Percentiles rank a stretch among this genome's conserved stretches.
phyloP scores from a whole-genome alignment of 1,284 basidiomycete species.

The Apiotrichum gamsii region DNA sequence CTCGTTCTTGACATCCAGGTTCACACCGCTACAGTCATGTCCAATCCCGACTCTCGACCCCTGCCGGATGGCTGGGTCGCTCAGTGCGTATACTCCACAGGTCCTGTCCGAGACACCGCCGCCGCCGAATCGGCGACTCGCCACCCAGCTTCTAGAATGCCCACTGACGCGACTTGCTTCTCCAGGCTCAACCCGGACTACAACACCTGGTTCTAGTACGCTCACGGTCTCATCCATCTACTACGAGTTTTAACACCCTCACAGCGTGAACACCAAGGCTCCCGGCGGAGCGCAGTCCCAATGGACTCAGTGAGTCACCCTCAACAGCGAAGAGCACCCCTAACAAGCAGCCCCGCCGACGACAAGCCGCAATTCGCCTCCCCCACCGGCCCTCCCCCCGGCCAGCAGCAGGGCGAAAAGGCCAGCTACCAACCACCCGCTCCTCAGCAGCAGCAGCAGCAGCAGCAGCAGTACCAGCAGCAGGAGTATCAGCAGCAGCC shows the following conservation, averaged over 20 bases:
- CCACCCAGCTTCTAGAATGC: no score
- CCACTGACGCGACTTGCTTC: no score
- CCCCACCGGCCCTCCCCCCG: slow-evolving; percentile 41
- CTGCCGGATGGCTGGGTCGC: slow-evolving; percentile 44
- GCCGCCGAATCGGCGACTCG: no score
- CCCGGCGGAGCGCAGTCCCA: slow-evolving; percentile 39
- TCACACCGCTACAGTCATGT: slow-evolving; percentile 7
- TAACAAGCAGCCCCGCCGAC: slow-evolving; percentile 44
- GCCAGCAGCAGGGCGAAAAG: slow-evolving; percentile 9
- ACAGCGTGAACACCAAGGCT: slow-evolving; percentile 37
- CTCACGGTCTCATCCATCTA: no score
- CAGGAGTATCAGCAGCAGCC: no score
- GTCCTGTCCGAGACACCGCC: no score
- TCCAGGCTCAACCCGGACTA: slow-evolving; percentile 44
- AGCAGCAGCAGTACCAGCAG: slow-evolving; percentile 24
- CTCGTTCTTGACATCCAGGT: neutral
- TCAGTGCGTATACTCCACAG: slow-evolving; percentile 42
- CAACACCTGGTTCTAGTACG: slow-evolving; percentile 46
- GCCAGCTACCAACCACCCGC: slow-evolving; percentile 2
- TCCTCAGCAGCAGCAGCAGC: neutral
- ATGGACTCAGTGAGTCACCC: slow-evolving; percentile 44
- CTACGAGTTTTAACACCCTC: slow-evolving; percentile 4
- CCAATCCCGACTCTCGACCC: slow-evolving; percentile 40
- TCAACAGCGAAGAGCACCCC: neutral
- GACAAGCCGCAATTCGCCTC: slow-evolving; percentile 33